These are phyloP conservation scores for Fraxinus americana DNA, from an alignment of 257 asterid genomes.

Conservation along the genomic window DNA sequence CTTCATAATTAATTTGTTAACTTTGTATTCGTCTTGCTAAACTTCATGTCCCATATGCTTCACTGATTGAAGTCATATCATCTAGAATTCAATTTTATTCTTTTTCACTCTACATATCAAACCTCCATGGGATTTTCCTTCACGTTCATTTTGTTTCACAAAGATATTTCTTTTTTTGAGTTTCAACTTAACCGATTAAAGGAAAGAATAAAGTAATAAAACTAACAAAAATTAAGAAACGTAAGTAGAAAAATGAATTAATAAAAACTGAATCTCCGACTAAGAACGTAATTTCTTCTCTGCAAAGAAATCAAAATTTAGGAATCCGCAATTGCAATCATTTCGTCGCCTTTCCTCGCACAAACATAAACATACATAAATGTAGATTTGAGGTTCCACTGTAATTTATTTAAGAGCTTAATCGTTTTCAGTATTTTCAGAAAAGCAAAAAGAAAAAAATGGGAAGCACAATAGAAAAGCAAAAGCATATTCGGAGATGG, in stretches of 20 bases:
- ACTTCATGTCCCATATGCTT: not conserved
- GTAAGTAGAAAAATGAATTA: not conserved
- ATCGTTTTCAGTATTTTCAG: not conserved
- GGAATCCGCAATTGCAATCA: not conserved
- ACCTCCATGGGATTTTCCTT: not conserved
- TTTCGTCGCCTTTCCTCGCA: not conserved
- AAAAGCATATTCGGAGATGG: slow-evolving; percentile 17
- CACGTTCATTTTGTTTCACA: not conserved
- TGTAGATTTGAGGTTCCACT: not conserved
- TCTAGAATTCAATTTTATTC: not conserved
- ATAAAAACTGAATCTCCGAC: not conserved
- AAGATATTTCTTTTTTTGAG: not conserved
- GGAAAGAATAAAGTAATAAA: not conserved
- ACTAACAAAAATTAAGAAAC: not conserved
- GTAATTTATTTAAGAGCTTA: not conserved
- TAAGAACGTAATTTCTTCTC: not conserved
- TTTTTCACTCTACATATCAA: not conserved
- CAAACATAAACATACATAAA: not conserved
- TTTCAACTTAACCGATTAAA: not conserved
- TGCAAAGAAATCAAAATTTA: not conserved
- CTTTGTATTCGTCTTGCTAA: not conserved
- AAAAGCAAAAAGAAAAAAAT: not conserved
- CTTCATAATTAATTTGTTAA: not conserved
- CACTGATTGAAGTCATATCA: not conserved
- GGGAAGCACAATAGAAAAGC: slow-evolving; percentile 13